Evolutionary conservation across 192 early-diverging fungal species (phyloP), one percentile per base, ranked within the genome.

Genomic region (Coemansia sp.): DNA sequence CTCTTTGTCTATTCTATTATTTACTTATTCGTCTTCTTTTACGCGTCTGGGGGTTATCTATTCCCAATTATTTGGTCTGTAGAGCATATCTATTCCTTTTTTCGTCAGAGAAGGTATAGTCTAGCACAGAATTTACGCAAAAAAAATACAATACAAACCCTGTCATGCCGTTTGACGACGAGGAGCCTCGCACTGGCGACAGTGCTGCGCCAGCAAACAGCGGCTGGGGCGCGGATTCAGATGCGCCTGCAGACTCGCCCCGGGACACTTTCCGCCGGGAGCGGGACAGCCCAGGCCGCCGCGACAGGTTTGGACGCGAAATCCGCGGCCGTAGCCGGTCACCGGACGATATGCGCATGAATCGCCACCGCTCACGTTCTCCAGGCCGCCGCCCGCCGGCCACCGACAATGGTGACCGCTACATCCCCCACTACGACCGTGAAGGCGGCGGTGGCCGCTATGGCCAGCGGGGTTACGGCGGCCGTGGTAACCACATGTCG

Each of bases 391-490:
- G 72, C 31, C 28, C 54, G 21, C 32, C 65, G 5, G 73, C 71
- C 18, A 28, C 47, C 2, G 83, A 85, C 18, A 86, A 88, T 1
- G 83, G 86, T 24, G 91, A 94, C 52, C 85, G 82, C 40, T 94
- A 93, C 65, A 84, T 91, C 53, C 91, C 91, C n/a, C 88, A 92
- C 50, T 94, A 93, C 59, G 89, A 88, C 10, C 84, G 43, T 44
- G 91, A 94, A 31, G 29, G 57, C 22, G 58, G 27, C 2, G 69
- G 55, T 35, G 78, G 62, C 24, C 69, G 67, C 30, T 57, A 70
- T 38, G 64, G 62, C 1, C 33, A 67, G 49, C 64, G 71, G 24
- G 64, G 71, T 4, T 67, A 75, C 33, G 72, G 77, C 28, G 68
- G 64, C 14, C 64, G 78, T 30, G 76, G 73, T 19, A 63, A 60